Percentiles rank a stretch among this genome's conserved stretches.
Conservation (phyloP, 768 basidiomycete genomes). For the Phaffia tasmanica region DNA sequence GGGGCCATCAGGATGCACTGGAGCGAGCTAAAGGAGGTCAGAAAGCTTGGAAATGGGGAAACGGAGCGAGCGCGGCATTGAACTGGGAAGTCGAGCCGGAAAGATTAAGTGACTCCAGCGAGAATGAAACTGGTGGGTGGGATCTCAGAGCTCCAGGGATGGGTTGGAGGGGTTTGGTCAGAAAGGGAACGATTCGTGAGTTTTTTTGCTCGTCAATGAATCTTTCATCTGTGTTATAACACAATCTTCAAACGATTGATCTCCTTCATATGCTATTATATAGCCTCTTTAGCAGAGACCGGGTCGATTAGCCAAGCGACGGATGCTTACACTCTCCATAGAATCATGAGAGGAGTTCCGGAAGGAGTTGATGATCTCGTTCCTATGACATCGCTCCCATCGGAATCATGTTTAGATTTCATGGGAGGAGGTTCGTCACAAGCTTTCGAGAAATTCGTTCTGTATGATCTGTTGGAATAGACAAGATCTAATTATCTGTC, state of each 20-base stretch:
- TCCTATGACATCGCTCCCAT: slow-evolving; percentile 70
- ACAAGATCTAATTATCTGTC: background rate
- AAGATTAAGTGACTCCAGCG: background rate
- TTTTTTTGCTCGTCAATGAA: too few relatives aligned
- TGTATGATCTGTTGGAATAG: background rate
- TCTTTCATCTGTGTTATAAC: background rate
- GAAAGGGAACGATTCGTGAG: slow-evolving; percentile 65
- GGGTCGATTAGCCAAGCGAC: slow-evolving; percentile 8
- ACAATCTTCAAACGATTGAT: background rate
- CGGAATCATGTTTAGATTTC: slow-evolving; percentile 86
- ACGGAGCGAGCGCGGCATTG: slow-evolving; percentile 45
- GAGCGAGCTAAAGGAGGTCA: slow-evolving; percentile 23
- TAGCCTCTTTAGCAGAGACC: background rate
- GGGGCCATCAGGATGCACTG: slow-evolving; percentile 38
- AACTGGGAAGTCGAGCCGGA: slow-evolving; percentile 11
- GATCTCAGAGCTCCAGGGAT: slow-evolving; percentile 48
- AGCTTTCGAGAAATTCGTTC: background rate
- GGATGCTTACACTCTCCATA: slow-evolving; percentile 55
- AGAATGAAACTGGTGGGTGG: slow-evolving; percentile 36
- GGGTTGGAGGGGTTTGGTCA: slow-evolving; percentile 61
- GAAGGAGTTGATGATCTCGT: slow-evolving; percentile 70
- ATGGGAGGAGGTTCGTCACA: slow-evolving; percentile 74
- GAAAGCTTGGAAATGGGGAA: slow-evolving; percentile 48
- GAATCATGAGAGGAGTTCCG: slow-evolving; percentile 71
- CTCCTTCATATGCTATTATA: background rate